Conservation (phyloP, 2,329 filamentous ascomycete genomes). For the Diaporthe velutina region DNA sequence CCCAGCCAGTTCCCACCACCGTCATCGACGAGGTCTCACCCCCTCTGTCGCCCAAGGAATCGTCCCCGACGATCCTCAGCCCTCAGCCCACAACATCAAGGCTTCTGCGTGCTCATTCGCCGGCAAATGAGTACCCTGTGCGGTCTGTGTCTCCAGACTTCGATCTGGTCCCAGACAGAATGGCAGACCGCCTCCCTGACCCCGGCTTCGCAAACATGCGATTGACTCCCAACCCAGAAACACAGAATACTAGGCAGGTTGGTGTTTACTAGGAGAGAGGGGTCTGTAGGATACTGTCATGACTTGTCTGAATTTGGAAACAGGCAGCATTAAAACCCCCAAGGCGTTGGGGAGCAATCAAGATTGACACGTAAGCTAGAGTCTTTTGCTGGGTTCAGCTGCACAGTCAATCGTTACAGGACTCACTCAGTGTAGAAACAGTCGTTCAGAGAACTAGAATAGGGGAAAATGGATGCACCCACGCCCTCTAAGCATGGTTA, state of each 20-base stretch:
- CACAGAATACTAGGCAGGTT: slow-evolving; percentile 48
- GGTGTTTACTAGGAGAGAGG: slow-evolving; percentile 27
- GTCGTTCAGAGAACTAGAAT: background rate
- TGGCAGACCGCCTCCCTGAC: slow-evolving; percentile 69
- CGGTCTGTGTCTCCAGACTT: slow-evolving; percentile 69
- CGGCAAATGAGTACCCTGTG: slow-evolving; percentile 67
- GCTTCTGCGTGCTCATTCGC: slow-evolving; percentile 63
- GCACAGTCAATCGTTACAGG: background rate
- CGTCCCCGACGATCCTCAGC: slow-evolving; percentile 61
- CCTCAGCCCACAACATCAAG: slow-evolving; percentile 69
- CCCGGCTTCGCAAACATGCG: slow-evolving; percentile 55
- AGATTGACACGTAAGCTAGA: background rate
- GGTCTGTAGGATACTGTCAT: background rate
- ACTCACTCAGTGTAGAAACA: background rate
- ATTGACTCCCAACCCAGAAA: slow-evolving; percentile 63
- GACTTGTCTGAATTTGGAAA: background rate
- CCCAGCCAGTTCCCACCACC: slow-evolving; percentile 44
- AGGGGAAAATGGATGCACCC: too few species aligned
- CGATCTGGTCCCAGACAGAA: slow-evolving; percentile 72
- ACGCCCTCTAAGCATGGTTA: too few species aligned
- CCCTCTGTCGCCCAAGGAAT: slow-evolving; percentile 36
- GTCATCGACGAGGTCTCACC: slow-evolving; percentile 56
- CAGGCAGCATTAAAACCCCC: background rate
- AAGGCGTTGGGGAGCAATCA: background rate
- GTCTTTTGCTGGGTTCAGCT: background rate